Evolutionary conservation across 805 yeast species (phyloP), one percentile per base, ranked within the genome.

Genomic region (Starmerella cellae): DNA sequence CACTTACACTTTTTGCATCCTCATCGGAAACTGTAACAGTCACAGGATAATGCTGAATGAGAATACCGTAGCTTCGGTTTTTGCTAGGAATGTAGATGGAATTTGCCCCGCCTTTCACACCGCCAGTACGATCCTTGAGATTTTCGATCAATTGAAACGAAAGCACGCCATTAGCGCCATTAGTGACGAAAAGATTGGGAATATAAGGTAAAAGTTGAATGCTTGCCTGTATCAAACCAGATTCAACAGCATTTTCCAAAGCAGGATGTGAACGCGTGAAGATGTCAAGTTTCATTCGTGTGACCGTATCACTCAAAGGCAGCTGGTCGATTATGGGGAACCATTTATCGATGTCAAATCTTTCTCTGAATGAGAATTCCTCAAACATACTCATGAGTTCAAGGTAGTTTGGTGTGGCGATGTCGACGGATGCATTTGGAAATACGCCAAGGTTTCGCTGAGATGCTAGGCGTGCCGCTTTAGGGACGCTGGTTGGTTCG

Each of bases 401-500:
- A 9, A 63, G 59, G 1, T 67, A 55, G 1, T 93, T 85, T 0
- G 95, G 95, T 0, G 91, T 79, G 1, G 73, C 60, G 18, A 80
- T 50, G 42, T 66, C 63, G 21, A 59, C 56, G 26, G 42, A 31
- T 18, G 69, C 63, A 31, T 71, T 47, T 0, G 84, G 83, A 49
- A 61, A 77, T 5, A 70, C 68, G 2, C 53, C 49, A 2, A 71
- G 51, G 2, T 52, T 29, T 14, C 42, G 35, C 34, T 41, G 49
- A n/a, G 59, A 47, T 0, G 74, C 67, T 2, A 80, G 50, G 43
- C 68, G 65, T 0, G 59, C 57, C 2, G 87, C 71, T 55, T 83
- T 84, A 2, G 74, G 67, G 1, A 64, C 66, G 1, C 91, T 78
- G 0, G 95, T 84, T 3, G 95, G 95, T 50, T 84, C 95, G 45